These are phyloP conservation scores for Phytophthora agathidicida DNA, from an alignment of 352 stramenopile species.

Conservation along the genomic window DNA sequence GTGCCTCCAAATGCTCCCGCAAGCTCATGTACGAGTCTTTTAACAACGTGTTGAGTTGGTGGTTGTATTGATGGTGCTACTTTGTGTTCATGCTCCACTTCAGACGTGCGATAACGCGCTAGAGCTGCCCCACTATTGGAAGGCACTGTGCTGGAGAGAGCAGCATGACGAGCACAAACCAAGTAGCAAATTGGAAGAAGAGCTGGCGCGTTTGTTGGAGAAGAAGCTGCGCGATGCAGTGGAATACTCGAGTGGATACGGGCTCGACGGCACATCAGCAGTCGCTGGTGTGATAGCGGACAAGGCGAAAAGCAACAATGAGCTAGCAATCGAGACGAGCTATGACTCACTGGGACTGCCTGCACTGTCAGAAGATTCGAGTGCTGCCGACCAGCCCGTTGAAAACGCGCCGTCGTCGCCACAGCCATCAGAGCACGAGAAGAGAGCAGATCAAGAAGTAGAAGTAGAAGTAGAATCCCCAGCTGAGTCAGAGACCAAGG, in stretches of 20 bases:
- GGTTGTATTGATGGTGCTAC: not conserved
- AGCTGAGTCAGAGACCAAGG: not conserved
- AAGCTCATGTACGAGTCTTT: conserved; percentile 66
- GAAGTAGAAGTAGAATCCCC: not conserved
- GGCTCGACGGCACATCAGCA: conserved; percentile 53
- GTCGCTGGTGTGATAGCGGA: conserved; percentile 26
- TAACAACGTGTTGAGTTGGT: not conserved
- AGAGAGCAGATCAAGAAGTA: conserved; percentile 7
- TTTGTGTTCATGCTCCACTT: not conserved
- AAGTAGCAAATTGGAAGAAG: conserved; percentile 40
- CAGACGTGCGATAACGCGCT: conserved; percentile 82
- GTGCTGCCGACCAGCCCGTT: not conserved
- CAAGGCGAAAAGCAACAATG: conserved; percentile 8
- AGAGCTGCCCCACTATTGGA: conserved; percentile 80
- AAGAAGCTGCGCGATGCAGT: conserved; percentile 61
- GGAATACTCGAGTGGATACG: conserved; percentile 74
- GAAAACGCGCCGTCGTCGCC: conserved; percentile 5
- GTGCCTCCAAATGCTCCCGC: conserved; percentile 67
- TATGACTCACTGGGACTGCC: conserved; percentile 72
- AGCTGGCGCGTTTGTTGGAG: conserved; percentile 46
- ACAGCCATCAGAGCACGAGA: not conserved
- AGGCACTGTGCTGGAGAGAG: conserved; percentile 60
- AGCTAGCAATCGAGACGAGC: conserved; percentile 48
- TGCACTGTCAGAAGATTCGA: conserved; percentile 34
- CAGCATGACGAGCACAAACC: conserved; percentile 33